Evolutionary conservation across 495 filamentous ascomycete genomes (phyloP), one percentile per base, ranked within the genome.

Genomic region (Sphaerosporella brunnea): DNA sequence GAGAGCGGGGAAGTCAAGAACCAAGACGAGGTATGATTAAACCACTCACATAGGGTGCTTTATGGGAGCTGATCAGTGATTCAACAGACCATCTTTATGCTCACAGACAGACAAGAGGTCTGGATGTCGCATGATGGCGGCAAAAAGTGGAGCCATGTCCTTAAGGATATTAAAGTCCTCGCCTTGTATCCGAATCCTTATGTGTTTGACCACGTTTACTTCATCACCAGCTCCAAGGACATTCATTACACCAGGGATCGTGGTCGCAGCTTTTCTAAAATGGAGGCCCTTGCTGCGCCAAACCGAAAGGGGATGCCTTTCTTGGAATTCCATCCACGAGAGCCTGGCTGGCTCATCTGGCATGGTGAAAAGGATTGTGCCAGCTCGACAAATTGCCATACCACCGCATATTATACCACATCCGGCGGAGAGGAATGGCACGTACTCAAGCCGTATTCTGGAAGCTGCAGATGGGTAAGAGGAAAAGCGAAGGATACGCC

Each of bases 281-380:
- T 93, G 62, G 63, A 81, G 36, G 71, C 79, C 2, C 76, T 73
- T 4, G 62, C 56, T 18, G 39, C 44, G 15, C 56, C 51, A 4
- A 66, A 68, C 53, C 8, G 25, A 10, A 64, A 46, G 60, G 28
- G 48, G 35, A 54, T 59, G 55, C 5, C 16, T 48, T 59, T 38
- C 52, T 63, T 55, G 47, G 62, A 67, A 32, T 96, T 96, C 64
- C 90, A 99, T 54, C 79, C 82, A 5, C 72, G 75, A 43, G 70
- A 82, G 50, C 74, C 70, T 52, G 77, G 93, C 53, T 94, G 84
- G 80, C 62, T 95, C 26, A 81, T 99, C 49, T 99, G 86, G 87
- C 79, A 76, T 34, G 87, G 87, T 28, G 16, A 48, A 20, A 63
- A 65, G 23, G 69, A 77, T 39, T 81, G 76, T 45, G 62, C 53